phyloP scores from a whole-genome alignment of 192 early-diverging fungal species.

The Irineochytrium annulatum region DNA sequence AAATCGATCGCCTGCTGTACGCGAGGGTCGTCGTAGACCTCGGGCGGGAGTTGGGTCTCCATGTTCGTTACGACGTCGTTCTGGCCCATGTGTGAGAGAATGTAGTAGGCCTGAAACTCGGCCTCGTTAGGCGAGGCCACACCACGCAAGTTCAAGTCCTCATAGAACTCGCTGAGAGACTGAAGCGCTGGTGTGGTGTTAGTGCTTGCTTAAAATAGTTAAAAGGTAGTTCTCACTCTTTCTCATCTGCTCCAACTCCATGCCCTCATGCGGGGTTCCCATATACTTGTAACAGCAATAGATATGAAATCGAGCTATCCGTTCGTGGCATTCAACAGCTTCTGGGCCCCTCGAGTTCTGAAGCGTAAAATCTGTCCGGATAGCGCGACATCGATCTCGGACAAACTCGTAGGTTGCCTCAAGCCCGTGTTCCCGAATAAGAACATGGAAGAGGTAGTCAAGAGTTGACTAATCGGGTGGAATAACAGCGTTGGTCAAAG shows the following conservation, averaged over 20 bases:
- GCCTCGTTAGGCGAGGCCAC: conserved; percentile 70
- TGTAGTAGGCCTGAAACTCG: conserved; percentile 87
- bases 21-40: conserved; percentile 46
- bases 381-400: conserved; percentile 78
- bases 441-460: conserved; percentile 39
- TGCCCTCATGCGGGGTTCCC: too few relatives aligned
- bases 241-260: conserved; percentile 82
- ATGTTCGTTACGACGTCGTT: conserved; percentile 66
- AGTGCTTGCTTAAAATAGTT: neutral
- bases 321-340: conserved; percentile 69
- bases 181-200: conserved; percentile 60
- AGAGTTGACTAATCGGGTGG: conserved; percentile 37
- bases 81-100: conserved; percentile 70
- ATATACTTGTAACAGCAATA: conserved; percentile 69
- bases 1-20: conserved; percentile 71
- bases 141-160: conserved; percentile 59
- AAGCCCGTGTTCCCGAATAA: conserved; percentile 48
- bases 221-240: conserved; percentile 59
- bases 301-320: conserved; percentile 85
- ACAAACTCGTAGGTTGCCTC: conserved; percentile 72
- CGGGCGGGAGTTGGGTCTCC: conserved; percentile 48
- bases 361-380: conserved; percentile 81
- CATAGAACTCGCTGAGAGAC: conserved; percentile 82
- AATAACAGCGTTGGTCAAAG: neutral
- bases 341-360: conserved; percentile 71